A percentile compares a stretch with the other conserved stretches of the same genome.
Conservation (phyloP, 306 rosid species). For the Vigna radiata region DNA sequence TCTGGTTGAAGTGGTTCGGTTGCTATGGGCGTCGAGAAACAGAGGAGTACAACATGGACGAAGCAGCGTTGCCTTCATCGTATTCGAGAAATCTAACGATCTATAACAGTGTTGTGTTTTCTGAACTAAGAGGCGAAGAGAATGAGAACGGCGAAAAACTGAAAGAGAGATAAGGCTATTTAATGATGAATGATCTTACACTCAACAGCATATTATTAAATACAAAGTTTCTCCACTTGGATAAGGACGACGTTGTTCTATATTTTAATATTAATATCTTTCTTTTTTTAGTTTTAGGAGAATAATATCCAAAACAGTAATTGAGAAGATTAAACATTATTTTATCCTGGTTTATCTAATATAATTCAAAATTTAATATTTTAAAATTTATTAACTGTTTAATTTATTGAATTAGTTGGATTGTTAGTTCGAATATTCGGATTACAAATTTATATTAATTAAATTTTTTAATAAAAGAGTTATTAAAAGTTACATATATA, state of each 20-base stretch:
- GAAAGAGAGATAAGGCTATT: background rate
- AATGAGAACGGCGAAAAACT: background rate
- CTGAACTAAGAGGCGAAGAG: background rate
- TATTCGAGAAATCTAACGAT: background rate
- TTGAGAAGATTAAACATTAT: no score
- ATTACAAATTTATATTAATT: no score
- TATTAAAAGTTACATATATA: no score
- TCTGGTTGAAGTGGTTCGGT: slow-evolving; percentile 35
- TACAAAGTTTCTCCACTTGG: slow-evolving; percentile 43
- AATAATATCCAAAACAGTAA: background rate
- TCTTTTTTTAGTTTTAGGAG: background rate
- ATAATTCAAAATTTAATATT: no score
- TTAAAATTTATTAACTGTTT: no score
- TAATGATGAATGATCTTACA: background rate
- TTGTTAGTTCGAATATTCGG: no score
- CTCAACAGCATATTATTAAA: slow-evolving; percentile 20
- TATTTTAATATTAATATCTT: background rate
- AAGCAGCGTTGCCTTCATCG: slow-evolving; percentile 57
- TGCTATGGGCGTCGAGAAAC: slow-evolving; percentile 49
- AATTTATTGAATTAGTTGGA: no score
- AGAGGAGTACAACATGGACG: slow-evolving; percentile 56
- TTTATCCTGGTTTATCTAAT: no score
- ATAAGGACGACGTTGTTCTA: slow-evolving; percentile 44
- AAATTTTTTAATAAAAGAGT: no score
- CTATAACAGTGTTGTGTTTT: background rate